Percentiles rank a stretch among this genome's conserved stretches.
phyloP scores from a whole-genome alignment of 2,329 filamentous ascomycete species.

The Lecanoromycetidae sp. region DNA sequence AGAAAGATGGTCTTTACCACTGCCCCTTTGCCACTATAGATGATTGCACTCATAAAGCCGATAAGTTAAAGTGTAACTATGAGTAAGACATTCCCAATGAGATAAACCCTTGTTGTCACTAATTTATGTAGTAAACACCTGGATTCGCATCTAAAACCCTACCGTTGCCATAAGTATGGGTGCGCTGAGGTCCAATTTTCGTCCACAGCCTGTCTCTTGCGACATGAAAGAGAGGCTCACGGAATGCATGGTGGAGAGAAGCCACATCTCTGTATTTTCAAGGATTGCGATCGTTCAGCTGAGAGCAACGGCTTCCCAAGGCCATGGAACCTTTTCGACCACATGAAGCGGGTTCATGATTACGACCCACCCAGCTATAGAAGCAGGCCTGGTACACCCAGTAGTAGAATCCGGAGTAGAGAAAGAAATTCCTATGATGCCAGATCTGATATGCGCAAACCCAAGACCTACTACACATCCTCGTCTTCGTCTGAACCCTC shows the following conservation, averaged over 20 bases:
- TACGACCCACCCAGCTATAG: conserved; percentile 26
- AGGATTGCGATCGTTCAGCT: conserved; percentile 72
- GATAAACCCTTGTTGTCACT: conserved; percentile 8
- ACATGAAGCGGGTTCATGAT: conserved; percentile 89
- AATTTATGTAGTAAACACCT: conserved; percentile 67
- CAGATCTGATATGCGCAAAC: no score
- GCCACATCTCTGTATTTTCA: conserved; percentile 78
- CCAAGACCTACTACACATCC: no score
- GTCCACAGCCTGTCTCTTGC: conserved; percentile 84
- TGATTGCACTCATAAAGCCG: conserved; percentile 78
- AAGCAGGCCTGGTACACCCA: no score
- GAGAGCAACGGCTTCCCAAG: conserved; percentile 82
- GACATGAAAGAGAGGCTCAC: conserved; percentile 90
- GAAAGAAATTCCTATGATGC: no score
- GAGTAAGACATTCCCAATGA: conserved; percentile 53
- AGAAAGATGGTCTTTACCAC: conserved; percentile 71
- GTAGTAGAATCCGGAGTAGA: no score
- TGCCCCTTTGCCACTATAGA: conserved; percentile 70
- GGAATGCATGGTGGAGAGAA: conserved; percentile 90
- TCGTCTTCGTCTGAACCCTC: no score
- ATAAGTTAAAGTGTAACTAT: conserved; percentile 98
- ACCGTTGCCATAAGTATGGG: conserved; percentile 75
- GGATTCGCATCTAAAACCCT: conserved; percentile 92
- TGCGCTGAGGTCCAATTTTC: conserved; percentile 86
- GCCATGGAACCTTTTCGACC: conserved; percentile 90